Base-by-base conservation (phyloP, 2,329 filamentous ascomycete species). In the Aspergillus quadrilineatus region DNA sequence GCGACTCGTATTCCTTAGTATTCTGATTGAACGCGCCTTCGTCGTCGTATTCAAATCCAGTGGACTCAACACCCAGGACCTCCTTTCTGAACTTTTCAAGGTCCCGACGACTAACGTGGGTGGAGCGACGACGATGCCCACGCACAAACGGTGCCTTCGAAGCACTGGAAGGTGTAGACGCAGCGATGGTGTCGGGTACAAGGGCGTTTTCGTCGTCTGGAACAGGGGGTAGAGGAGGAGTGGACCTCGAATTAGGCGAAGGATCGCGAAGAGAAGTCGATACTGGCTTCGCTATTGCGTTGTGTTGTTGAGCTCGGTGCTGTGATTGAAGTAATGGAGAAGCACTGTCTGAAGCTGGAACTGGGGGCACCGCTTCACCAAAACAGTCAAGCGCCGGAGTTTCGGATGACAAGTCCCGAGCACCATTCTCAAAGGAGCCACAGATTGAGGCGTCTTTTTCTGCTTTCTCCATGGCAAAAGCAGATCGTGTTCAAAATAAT, bases 121-220 rank as follows among this genome's bases (percentile, higher is more conserved):
- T 75, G 60, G 73, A 75, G 58, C 73, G 73, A 63, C 73, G 73
- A 59, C 73, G 73, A 59, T 73, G 70, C 63, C 70, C 70, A 70
- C 69, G 71, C 54, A 71, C 65, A 60, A 66, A 71, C 55, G 65
- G 62, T 67, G 69, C 65, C 66, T 69, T 68, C 65, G 69, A 66
- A 67, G 62, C 50, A 62, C 67, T 64, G 60, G 70, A 53, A 52
- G 65, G 50, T 57, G 60, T 63, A 55, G 62, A 63, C 59, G 60
- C 64, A 65, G 67, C 69, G 65, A 70, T 71, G 60, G 59, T 71
- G 67, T 63, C 66, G 67, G 68, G 48, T 63, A 52, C 51, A 44
- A 17, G 44, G 22, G 48, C 17, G 34, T 47, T 36, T 43, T 59
- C 56, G 41, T 36, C 57, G 34, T 57, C 52, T 36, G 22, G 30